Evolutionary conservation across 2,329 filamentous ascomycete species (phyloP), one percentile per base, ranked within the genome.

Genomic region (Xylaria sp.): DNA sequence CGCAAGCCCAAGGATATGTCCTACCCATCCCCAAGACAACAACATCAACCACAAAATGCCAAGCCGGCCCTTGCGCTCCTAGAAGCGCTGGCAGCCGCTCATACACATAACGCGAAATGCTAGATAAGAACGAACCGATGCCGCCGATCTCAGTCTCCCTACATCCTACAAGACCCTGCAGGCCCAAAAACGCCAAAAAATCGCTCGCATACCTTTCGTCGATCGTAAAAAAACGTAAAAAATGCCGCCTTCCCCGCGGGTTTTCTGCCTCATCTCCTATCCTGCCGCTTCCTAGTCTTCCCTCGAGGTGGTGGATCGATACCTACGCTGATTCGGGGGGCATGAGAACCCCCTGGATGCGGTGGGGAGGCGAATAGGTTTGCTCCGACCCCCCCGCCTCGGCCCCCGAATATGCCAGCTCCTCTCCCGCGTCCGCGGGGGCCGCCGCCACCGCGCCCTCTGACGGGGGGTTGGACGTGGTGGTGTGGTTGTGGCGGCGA

Each of bases 211-310:
- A 41, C 21, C 44, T n/a, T n/a, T 58, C 54, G 13, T 44, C 3
- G 29, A 27, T 58, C 54, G 23, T 44, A 15, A 35, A 21, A 6
- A 10, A 23, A 37, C 4, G 4, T 35, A 19, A 4, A 33, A 15
- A 10, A 13, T n/a, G n/a, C 10, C 27, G 11, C 17, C 38, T 31
- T 29, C 7, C 3, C 25, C 23, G 21, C 10, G 17, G 2, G 19
- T 15, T 7, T 6, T 5, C 27, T 11, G 19, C n/a, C 10, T 53
- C 4, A 48, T 11, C 8, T 17, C 27, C 65, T 66, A 8, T 67
- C 63, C 47, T 62, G 61, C 13, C 65, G 56, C 46, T 64, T 71
- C 23, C 63, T 58, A 25, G 68, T 71, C 63, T 71, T 70, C 8
- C 68, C 69, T 51, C 64, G 65, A 13, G 9, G 15, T 3, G 47